Conservation (phyloP, 2,329 filamentous ascomycete species). For the Pseudocercospora musae region DNA sequence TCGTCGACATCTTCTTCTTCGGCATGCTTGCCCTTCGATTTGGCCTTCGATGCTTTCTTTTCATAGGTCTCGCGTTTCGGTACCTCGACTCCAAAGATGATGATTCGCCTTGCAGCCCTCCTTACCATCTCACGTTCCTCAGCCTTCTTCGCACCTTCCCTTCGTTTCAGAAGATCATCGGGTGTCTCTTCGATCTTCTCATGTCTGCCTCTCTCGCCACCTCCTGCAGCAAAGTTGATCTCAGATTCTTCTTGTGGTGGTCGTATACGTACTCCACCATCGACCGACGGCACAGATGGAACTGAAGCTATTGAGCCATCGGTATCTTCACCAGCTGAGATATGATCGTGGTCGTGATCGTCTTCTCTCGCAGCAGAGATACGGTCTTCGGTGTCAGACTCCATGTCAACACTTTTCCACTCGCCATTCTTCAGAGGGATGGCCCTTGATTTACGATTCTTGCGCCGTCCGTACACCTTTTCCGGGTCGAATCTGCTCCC, state of each 20-base stretch:
- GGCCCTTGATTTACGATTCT: slow-evolving; percentile 45
- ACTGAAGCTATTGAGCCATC: slow-evolving; percentile 5
- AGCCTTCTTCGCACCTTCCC: slow-evolving; percentile 48
- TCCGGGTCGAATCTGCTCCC: slow-evolving; percentile 45
- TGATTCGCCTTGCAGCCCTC: slow-evolving; percentile 60
- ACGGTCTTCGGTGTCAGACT: slow-evolving; percentile 15
- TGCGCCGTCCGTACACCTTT: slow-evolving; percentile 45
- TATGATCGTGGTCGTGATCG: slow-evolving; percentile 16
- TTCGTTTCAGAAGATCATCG: slow-evolving; percentile 50
- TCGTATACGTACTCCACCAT: slow-evolving; percentile 29
- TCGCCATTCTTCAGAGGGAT: slow-evolving; percentile 38
- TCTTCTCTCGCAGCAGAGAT: slow-evolving; percentile 4
- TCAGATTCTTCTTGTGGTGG: slow-evolving; percentile 46
- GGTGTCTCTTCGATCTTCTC: slow-evolving; percentile 53
- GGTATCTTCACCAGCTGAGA: slow-evolving; percentile 7
- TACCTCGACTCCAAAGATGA: slow-evolving; percentile 53
- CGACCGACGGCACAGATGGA: slow-evolving; percentile 10
- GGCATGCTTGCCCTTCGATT: slow-evolving; percentile 22
- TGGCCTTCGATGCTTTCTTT: slow-evolving; percentile 16
- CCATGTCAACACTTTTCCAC: slow-evolving; percentile 47
- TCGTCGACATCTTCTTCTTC: slow-evolving; percentile 22
- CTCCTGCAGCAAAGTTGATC: slow-evolving; percentile 53
- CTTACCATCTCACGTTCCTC: slow-evolving; percentile 58
- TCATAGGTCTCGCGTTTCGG: slow-evolving; percentile 10
- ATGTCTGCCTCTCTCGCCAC: slow-evolving; percentile 54